phyloP scores from a whole-genome alignment of 305 asterid species.

The Fraxinus paxiana region DNA sequence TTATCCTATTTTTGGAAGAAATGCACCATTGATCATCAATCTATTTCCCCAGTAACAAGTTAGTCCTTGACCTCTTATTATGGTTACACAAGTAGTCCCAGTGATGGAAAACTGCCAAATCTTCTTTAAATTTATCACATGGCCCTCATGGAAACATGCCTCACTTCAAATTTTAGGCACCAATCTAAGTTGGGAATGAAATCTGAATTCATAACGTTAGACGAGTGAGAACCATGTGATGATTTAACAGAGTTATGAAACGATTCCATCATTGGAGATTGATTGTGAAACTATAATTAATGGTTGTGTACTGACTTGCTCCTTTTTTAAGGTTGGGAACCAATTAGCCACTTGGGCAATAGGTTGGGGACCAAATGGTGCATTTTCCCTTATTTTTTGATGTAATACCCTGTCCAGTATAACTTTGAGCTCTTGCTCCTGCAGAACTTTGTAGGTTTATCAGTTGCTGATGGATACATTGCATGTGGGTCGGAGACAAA shows the following conservation, averaged over 20 bases:
- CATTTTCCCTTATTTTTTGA: constrained; percentile 1
- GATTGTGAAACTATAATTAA: neutral
- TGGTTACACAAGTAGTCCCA: neutral
- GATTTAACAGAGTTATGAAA: neutral
- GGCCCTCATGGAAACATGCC: neutral
- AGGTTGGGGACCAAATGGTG: neutral
- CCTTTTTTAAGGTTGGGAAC: neutral
- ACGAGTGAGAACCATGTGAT: neutral
- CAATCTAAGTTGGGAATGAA: neutral
- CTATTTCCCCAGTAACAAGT: neutral
- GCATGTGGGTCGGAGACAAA: constrained; percentile 95
- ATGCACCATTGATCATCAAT: neutral
- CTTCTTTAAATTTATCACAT: neutral
- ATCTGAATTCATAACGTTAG: neutral
- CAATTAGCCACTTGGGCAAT: neutral
- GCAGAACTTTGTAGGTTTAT: constrained; percentile 95
- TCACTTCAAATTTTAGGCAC: neutral
- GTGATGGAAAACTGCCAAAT: neutral
- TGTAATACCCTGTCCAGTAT: constrained; percentile 18
- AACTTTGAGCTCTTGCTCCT: constrained; percentile 27
- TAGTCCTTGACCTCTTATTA: neutral
- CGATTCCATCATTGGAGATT: neutral
- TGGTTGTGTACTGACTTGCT: neutral
- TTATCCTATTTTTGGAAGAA: neutral
- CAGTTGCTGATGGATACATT: constrained; percentile 83